These are phyloP conservation scores for Spathaspora sp. DNA, from an alignment of 805 yeast species.

Conservation along the genomic window DNA sequence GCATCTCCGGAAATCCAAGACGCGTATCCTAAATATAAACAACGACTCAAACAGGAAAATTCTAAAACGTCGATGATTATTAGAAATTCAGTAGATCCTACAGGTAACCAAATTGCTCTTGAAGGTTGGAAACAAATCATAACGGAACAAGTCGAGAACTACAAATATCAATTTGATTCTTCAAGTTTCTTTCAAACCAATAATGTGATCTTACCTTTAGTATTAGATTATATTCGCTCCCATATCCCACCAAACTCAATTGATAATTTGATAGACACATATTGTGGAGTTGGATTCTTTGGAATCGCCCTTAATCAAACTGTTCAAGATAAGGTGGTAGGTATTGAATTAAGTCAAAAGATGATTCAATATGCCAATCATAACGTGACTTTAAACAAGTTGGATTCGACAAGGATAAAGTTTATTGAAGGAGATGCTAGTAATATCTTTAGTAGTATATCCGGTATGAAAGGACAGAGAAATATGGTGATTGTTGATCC, in stretches of 20 bases:
- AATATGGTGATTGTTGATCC: conserved; percentile 43
- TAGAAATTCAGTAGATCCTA: not conserved
- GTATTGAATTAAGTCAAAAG: conserved; percentile 34
- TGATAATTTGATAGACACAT: conserved; percentile 36
- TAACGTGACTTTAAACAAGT: conserved; percentile 37
- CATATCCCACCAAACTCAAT: conserved; percentile 13
- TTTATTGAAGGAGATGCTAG: conserved; percentile 39
- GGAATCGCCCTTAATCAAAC: conserved; percentile 32
- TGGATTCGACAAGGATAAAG: conserved; percentile 23
- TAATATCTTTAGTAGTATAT: conserved; percentile 26
- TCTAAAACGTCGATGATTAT: not conserved
- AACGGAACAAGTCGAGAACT: conserved; percentile 33
- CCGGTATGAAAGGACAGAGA: conserved; percentile 25
- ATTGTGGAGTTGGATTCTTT: conserved; percentile 46
- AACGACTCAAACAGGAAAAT: conserved; percentile 4
- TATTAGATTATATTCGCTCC: conserved; percentile 27
- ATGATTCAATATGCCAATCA: conserved; percentile 34
- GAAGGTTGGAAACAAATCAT: conserved; percentile 23
- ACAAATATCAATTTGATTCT: conserved; percentile 34
- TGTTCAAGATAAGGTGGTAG: conserved; percentile 32
- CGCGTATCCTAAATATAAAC: conserved; percentile 14
- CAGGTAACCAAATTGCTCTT: conserved; percentile 14
- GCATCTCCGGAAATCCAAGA: conserved; percentile 30
- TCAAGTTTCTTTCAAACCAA: conserved; percentile 42
- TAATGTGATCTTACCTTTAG: conserved; percentile 29